Percentiles rank a stretch among this genome's conserved stretches.
phyloP scores from a whole-genome alignment of 148 eudicot species.

The Camellia lanceoleosa region DNA sequence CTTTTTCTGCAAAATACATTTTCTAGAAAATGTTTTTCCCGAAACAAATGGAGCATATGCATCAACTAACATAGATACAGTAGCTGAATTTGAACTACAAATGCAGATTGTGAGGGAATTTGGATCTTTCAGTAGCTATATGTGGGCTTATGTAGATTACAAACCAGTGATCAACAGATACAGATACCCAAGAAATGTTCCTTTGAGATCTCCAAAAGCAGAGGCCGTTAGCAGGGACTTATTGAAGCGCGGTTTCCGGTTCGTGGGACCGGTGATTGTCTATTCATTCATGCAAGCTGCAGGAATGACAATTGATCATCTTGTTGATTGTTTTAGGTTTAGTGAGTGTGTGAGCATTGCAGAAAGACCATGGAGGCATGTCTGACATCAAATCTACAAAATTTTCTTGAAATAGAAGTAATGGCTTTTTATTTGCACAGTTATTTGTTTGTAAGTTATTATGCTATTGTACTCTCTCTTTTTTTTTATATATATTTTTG shows the following conservation, averaged over 20 bases:
- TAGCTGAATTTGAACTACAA: too few species aligned
- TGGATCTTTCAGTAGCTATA: constrained; percentile 88
- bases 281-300: constrained; percentile 96
- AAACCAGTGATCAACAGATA: constrained; percentile 82
- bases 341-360: constrained; percentile 79
- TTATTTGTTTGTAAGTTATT: too few species aligned
- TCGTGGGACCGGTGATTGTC: constrained; percentile 89
- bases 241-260: constrained; percentile 65
- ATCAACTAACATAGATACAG: background rate
- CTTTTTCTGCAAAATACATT: too few species aligned
- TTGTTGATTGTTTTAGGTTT: constrained; percentile 85
- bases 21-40: too few species aligned
- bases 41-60: too few species aligned
- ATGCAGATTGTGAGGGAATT: constrained; percentile 63
- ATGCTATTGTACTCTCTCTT: too few species aligned
- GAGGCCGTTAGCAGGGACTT: constrained; percentile 88
- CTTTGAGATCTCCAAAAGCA: constrained; percentile 83
- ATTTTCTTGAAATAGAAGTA: too few species aligned
- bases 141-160: constrained; percentile 81
- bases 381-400: background rate
- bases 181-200: constrained; percentile 82
- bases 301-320: constrained; percentile 94
- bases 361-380: constrained; percentile 92
- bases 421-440: too few species aligned
- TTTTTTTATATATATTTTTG: too few species aligned